Percentiles rank a stretch among this genome's conserved stretches.
Evolutionary conservation across 2,329 filamentous ascomycete species (phyloP).

Genomic region (Alternaria conjuncta): DNA sequence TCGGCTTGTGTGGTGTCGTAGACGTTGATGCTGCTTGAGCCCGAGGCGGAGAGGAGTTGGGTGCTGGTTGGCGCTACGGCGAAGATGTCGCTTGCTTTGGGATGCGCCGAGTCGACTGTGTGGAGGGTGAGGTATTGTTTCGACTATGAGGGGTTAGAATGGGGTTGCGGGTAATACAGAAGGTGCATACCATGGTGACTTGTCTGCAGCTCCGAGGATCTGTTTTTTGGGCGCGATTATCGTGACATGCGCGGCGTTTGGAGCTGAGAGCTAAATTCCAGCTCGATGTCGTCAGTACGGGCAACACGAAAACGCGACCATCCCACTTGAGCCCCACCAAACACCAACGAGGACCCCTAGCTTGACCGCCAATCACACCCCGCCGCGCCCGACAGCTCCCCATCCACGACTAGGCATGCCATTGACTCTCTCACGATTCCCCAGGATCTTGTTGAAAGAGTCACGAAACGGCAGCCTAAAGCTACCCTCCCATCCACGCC

Average conservation of each 20-base stretch:
- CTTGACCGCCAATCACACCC: conserved; percentile 43
- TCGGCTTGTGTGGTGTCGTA: conserved; percentile 74
- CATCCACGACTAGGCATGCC: conserved; percentile 24
- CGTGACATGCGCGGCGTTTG: conserved; percentile 1
- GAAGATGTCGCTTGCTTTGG: conserved; percentile 75
- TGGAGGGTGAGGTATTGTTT: conserved; percentile 98
- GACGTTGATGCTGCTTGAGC: conserved; percentile 72
- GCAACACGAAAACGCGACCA: conserved; percentile 38
- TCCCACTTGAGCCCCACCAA: conserved; percentile 35
- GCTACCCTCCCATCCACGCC: conserved; percentile 1
- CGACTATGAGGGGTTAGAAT: conserved; percentile 72
- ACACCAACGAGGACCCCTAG: conserved; percentile 14
- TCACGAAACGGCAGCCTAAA: conserved; percentile 4
- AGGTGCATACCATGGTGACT: conserved; percentile 5
- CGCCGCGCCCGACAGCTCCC: conserved; percentile 14
- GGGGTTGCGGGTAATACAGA: neutral
- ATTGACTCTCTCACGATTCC: conserved; percentile 29
- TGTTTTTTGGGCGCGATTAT: neutral
- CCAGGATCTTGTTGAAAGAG: conserved; percentile 12
- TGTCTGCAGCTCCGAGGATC: neutral
- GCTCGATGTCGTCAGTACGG: conserved; percentile 36
- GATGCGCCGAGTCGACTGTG: conserved; percentile 86
- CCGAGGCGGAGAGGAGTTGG: conserved; percentile 81
- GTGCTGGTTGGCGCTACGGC: conserved; percentile 76
- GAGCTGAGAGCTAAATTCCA: conserved; percentile 2